Evolutionary conservation across 2,329 filamentous ascomycete species (phyloP), one percentile per base, ranked within the genome.

Genomic region (Paraconiothyrium sp.): DNA sequence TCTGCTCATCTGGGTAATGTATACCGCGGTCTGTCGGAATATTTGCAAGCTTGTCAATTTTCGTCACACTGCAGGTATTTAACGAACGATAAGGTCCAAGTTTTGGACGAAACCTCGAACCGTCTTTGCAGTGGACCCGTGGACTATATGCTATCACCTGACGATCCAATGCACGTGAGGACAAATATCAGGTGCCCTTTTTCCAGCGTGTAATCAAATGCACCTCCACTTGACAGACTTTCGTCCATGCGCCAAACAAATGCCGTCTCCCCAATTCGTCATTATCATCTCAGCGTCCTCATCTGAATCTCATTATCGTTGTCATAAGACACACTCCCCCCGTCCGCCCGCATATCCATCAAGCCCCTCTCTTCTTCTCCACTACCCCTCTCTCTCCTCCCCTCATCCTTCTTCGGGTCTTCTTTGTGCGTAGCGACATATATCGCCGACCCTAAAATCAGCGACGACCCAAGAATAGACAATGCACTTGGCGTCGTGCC

Each of bases 381-480:
- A 24, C 58, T 60, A 5, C 64, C 67, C 14, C 62, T 56, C 24
- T 63, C 72, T 9, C 60, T 43, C 20, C 46, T 46, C 8, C 58
- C 51, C 58, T 58, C 59, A 27, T 64, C 62, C 57, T 69, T 75
- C 64, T 66, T 72, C 2, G 69, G 65, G 16, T 64, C 59, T 58
- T 83, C 82, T 59, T 83, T 84, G 59, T 84, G 82, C 71, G 89
- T 76, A 0, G 88, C 88, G 54, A 91, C 87, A 71, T 86, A 90
- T 32, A 91, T 80, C 2, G 88, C 89, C 63, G 86, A 86, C 0
- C 85, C 85, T n/a, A 91, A 73, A 64, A 92, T 91, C 64, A 91
- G 72, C 24, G 80, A 85, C 13, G 86, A 89, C 2, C 89, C 89
- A 2, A 85, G 75, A 67, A 89, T 86, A 61, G 86, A 89, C 67